Base-by-base conservation (phyloP, 768 basidiomycete genomes). In the Clathrus columnatus region DNA sequence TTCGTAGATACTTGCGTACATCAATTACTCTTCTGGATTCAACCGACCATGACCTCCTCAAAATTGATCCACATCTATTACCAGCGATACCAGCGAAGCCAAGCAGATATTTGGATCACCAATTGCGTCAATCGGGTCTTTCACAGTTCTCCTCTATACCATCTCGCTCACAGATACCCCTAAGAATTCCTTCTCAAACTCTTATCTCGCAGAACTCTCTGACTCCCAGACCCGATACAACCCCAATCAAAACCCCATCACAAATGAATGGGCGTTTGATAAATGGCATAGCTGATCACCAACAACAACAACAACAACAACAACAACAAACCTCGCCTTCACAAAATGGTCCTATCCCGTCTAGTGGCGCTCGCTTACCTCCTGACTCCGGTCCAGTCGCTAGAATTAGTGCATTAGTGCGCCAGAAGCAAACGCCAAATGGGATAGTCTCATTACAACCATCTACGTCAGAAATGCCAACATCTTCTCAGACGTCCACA, bases 21-120 rank as follows among this genome's bases (percentile, higher is more conserved):
- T 67, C 73, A 46, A 81, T 83, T 75, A 73, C 76, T 0, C 70
- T 87, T 1, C 71, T 85, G 43, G 69, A 68, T 1, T 85, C 85
- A 24, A 56, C 68, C 7, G 85, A 87, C 54, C 66, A 60, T 14
- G 26, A 28, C 8, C 47, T 50, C 7, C 21, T 69, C 6, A 41
- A 42, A 73, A 57, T 43, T 11, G 56, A 55, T 26, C n/a, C 49
- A 20, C 48, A 49, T 7, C 50, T 62, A 42, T 27, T 56, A 7
- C 60, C 58, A 5, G 44, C 54, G 26, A 27, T 30, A 18, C 54
- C 54, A 5, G 30, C 32, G 8, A 55, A 55, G 36, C 54, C 30
- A 32, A 55, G 48, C 54, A 47, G 54, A 29, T 55, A 55, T 18
- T 20, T 55, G 54, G 54, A 55, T 24, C 54, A 55, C 29, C 54